These are phyloP conservation scores for Nicotiana tomentosiformis DNA, from an alignment of 257 asterid genomes.

Conservation along the genomic window DNA sequence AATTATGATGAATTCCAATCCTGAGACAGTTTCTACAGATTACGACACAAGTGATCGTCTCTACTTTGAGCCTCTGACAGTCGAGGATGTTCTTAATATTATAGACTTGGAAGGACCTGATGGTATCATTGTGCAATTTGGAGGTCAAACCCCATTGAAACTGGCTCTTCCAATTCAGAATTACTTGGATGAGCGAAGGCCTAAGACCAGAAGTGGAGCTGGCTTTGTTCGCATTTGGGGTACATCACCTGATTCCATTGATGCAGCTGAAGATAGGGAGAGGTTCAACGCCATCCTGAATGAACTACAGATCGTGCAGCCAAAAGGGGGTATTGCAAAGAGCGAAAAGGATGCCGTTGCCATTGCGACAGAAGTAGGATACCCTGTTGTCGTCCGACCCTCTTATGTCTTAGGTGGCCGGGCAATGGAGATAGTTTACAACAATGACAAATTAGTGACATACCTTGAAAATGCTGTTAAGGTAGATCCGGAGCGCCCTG, in stretches of 20 bases:
- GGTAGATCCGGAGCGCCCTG: slow-evolving; percentile 98
- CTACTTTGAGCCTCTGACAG: slow-evolving; percentile 94
- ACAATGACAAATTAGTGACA: slow-evolving; percentile 72
- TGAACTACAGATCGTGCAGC: slow-evolving; percentile 88
- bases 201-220: slow-evolving; percentile 51
- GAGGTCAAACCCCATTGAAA: slow-evolving; percentile 96
- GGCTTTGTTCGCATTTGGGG: slow-evolving; percentile 92
- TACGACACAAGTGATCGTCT: slow-evolving; percentile 97
- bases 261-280: slow-evolving; percentile 97
- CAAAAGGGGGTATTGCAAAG: slow-evolving; percentile 93
- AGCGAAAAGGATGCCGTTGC: slow-evolving; percentile 87
- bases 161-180: slow-evolving; percentile 78
- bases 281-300: slow-evolving; percentile 76
- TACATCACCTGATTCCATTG: slow-evolving; percentile 91
- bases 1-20: slow-evolving; percentile 98
- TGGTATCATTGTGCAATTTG: slow-evolving; percentile 96
- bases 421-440: slow-evolving; percentile 96
- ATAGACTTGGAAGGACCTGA: slow-evolving; percentile 95
- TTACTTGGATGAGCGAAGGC: slow-evolving; percentile 59
- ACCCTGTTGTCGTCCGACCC: slow-evolving; percentile 96
- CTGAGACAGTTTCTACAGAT: slow-evolving; percentile 95
- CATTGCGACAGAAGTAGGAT: slow-evolving; percentile 84
- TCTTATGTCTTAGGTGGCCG: slow-evolving; percentile 98
- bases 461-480: slow-evolving; percentile 86
- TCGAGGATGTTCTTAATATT: slow-evolving; percentile 84